Percentiles rank a stretch among this genome's conserved stretches.
Evolutionary conservation across 305 asterid genomes (phyloP).

Genomic region (Solanum aculeatissimum): DNA sequence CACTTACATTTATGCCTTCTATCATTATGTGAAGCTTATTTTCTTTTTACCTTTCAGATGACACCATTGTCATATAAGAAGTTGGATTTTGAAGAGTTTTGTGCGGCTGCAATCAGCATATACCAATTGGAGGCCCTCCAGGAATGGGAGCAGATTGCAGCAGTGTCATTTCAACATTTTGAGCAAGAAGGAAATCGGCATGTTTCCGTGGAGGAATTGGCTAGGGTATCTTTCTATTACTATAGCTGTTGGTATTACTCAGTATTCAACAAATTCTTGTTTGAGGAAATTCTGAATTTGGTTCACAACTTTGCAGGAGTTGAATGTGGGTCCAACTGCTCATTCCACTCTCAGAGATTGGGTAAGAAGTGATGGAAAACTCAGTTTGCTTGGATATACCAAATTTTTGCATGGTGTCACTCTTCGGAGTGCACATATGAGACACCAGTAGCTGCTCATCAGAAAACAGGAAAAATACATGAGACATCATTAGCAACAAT

Average conservation of each 20-base stretch:
- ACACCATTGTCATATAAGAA: slow-evolving; percentile 56
- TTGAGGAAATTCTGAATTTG: neutral
- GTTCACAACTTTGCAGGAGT: slow-evolving; percentile 42
- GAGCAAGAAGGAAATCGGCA: slow-evolving; percentile 80
- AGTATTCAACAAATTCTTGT: neutral
- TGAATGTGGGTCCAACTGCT: slow-evolving; percentile 65
- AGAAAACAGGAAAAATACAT: neutral
- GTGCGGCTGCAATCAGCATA: slow-evolving; percentile 86
- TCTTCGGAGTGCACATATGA: slow-evolving; percentile 55
- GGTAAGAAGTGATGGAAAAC: slow-evolving; percentile 61
- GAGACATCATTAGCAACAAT: slow-evolving; percentile 42
- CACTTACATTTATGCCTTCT: neutral
- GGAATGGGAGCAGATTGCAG: slow-evolving; percentile 76
- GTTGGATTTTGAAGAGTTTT: slow-evolving; percentile 86
- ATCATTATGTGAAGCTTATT: neutral
- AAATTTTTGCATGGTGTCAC: slow-evolving; percentile 95
- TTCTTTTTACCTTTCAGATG: slow-evolving; percentile 34
- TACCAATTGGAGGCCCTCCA: slow-evolving; percentile 86
- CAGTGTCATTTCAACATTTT: slow-evolving; percentile 56
- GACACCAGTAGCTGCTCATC: slow-evolving; percentile 37
- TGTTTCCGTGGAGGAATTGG: slow-evolving; percentile 75
- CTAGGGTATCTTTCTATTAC: slow-evolving; percentile 47
- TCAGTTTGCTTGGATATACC: slow-evolving; percentile 66
- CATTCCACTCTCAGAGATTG: slow-evolving; percentile 74
- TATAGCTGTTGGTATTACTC: neutral